Conservation (phyloP, 768 basidiomycete species). For the Macrolepiota dolichaula region DNA sequence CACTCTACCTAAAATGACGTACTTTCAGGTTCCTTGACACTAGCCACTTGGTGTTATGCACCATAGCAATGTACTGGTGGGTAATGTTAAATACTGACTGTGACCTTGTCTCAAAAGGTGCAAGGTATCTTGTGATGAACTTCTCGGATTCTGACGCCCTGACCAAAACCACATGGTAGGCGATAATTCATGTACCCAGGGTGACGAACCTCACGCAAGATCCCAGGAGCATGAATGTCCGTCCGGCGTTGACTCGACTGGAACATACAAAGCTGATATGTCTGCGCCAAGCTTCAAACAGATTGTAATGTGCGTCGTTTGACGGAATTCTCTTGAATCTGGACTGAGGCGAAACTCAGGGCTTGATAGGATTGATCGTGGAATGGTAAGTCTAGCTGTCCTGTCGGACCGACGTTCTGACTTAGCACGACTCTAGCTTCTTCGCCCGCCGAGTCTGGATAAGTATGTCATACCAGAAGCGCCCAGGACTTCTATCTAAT, state of each 20-base stretch:
- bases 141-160: constrained; percentile 36
- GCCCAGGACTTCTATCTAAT: background rate
- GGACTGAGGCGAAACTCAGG: constrained; percentile 22
- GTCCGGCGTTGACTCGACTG: constrained; percentile 6
- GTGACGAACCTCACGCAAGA: background rate
- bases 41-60: constrained; percentile 40
- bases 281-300: constrained; percentile 39
- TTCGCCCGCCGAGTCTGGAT: constrained; percentile 52
- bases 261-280: background rate
- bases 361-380: constrained; percentile 46
- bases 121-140: constrained; percentile 45
- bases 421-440: constrained; percentile 30
- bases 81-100: constrained; percentile 1
- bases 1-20: background rate
- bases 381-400: constrained; percentile 34
- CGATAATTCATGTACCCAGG: background rate
- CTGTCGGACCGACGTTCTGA: background rate
- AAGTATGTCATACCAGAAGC: constrained; percentile 26
- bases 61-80: constrained; percentile 44
- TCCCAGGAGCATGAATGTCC: constrained; percentile 41
- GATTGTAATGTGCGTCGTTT: constrained; percentile 40
- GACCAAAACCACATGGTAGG: constrained; percentile 37
- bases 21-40: constrained; percentile 40
- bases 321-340: background rate
- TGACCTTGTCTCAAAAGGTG: background rate